phyloP scores from a whole-genome alignment of 441 rosid species.

The Daphne laureola region DNA sequence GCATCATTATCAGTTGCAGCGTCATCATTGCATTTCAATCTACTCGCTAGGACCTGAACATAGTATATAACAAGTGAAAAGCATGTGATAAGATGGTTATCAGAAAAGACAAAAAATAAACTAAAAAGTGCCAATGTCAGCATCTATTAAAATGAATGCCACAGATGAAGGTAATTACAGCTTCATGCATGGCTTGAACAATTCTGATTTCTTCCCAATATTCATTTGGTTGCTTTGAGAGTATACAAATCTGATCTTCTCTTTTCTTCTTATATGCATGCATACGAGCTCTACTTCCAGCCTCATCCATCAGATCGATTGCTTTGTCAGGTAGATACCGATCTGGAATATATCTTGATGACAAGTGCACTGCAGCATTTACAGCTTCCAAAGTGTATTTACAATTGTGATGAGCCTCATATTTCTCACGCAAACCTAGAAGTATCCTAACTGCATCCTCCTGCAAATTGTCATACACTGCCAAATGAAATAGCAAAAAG shows the following conservation, averaged over 20 bases:
- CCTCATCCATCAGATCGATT: conserved; percentile 78
- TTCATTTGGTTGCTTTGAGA: conserved; percentile 74
- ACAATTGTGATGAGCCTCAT: conserved; percentile 70
- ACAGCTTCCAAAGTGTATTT: conserved; percentile 55
- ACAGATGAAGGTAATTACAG: conserved; percentile 39
- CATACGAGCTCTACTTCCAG: conserved; percentile 91
- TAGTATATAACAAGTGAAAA: not conserved
- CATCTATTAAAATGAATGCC: not conserved
- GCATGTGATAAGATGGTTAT: conserved; percentile 18
- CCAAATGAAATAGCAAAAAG: conserved; percentile 13
- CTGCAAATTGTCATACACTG: conserved; percentile 25
- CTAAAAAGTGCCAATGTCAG: conserved; percentile 8
- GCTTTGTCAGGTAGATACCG: conserved; percentile 81
- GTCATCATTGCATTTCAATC: conserved; percentile 35
- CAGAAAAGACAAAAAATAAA: conserved; percentile 16
- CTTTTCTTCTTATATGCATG: conserved; percentile 75
- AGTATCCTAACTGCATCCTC: conserved; percentile 68
- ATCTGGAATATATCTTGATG: conserved; percentile 63
- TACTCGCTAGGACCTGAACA: conserved; percentile 56
- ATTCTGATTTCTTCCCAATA: conserved; percentile 97
- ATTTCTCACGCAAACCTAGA: conserved; percentile 61
- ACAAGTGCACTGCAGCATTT: conserved; percentile 66
- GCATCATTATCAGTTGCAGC: conserved; percentile 34
- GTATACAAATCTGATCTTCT: conserved; percentile 68
- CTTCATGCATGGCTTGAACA: conserved; percentile 94